phyloP scores from a whole-genome alignment of 495 filamentous ascomycete genomes.

The Penicillium paxilli region DNA sequence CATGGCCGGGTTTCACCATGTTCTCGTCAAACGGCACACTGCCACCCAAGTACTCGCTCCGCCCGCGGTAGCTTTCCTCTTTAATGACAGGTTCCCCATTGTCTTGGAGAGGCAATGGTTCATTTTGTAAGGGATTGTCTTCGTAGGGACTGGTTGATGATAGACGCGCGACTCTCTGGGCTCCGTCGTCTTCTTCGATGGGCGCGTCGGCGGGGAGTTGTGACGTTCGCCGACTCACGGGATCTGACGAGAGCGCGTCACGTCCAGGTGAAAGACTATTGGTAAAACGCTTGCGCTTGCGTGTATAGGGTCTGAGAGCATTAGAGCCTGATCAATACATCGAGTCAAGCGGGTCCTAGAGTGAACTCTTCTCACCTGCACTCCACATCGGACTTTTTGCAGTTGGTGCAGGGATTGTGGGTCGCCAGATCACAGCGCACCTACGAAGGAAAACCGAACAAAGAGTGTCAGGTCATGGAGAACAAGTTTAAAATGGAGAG shows the following conservation, averaged over 20 bases:
- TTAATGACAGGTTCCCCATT: slow-evolving; percentile 26
- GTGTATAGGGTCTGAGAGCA: slow-evolving; percentile 22
- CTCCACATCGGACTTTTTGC: slow-evolving; percentile 27
- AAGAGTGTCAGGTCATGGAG: neutral
- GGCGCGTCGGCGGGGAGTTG: slow-evolving; percentile 19
- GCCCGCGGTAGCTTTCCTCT: slow-evolving; percentile 32
- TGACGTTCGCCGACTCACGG: slow-evolving; percentile 21
- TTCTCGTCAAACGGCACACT: slow-evolving; percentile 34
- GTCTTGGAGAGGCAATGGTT: neutral
- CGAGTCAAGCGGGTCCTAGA: neutral
- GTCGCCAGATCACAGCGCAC: slow-evolving; percentile 29
- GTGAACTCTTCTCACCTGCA: slow-evolving; percentile 27
- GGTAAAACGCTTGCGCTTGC: slow-evolving; percentile 31
- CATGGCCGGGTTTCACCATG: slow-evolving; percentile 31
- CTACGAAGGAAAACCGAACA: slow-evolving; percentile 5
- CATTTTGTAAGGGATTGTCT: neutral
- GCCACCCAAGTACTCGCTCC: slow-evolving; percentile 29
- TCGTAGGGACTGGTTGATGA: slow-evolving; percentile 4
- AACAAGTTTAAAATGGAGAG: neutral
- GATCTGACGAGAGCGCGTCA: slow-evolving; percentile 11
- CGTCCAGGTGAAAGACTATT: slow-evolving; percentile 29
- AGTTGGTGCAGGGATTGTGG: slow-evolving; percentile 32
- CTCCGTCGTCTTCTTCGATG: too few relatives aligned
- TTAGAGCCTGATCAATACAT: neutral
- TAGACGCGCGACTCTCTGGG: slow-evolving; percentile 1